Evolutionary conservation across 495 filamentous ascomycete species (phyloP).

Genomic region (Glonium stellatum): DNA sequence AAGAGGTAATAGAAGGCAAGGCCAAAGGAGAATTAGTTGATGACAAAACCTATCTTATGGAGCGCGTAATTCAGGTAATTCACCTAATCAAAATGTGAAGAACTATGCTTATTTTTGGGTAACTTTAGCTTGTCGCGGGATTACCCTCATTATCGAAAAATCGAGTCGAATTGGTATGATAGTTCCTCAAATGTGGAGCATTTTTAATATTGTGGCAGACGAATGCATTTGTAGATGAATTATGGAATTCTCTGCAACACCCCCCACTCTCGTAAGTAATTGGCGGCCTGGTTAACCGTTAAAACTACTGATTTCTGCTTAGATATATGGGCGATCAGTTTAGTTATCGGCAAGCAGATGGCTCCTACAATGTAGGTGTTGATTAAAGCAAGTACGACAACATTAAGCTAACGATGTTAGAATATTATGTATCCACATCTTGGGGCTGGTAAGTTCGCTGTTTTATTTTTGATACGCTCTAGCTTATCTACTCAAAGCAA

Average conservation of each 20-base stretch:
- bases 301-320: constrained; percentile 14
- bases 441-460: constrained; percentile 34
- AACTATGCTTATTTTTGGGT: too few relatives aligned
- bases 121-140: constrained; percentile 5
- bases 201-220: constrained; percentile 33
- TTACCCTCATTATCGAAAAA: constrained; percentile 9
- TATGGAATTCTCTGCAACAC: constrained; percentile 59
- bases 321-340: constrained; percentile 60
- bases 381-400: background rate
- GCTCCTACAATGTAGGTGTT: constrained; percentile 48
- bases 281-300: background rate
- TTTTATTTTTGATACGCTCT: background rate
- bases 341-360: constrained; percentile 64
- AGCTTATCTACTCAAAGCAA: constrained; percentile 29
- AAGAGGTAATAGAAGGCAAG: constrained; percentile 47
- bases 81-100: too few relatives aligned
- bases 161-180: constrained; percentile 5
- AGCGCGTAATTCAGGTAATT: constrained; percentile 16
- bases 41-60: constrained; percentile 58
- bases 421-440: constrained; percentile 51
- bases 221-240: constrained; percentile 60
- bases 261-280: constrained; percentile 37
- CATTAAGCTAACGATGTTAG: background rate
- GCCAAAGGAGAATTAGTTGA: constrained; percentile 51
- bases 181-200: background rate